A percentile compares a stretch with the other conserved stretches of the same genome.
Evolutionary conservation across 768 basidiomycete genomes (phyloP).

Genomic region (Candolleomyces eurysporus): DNA sequence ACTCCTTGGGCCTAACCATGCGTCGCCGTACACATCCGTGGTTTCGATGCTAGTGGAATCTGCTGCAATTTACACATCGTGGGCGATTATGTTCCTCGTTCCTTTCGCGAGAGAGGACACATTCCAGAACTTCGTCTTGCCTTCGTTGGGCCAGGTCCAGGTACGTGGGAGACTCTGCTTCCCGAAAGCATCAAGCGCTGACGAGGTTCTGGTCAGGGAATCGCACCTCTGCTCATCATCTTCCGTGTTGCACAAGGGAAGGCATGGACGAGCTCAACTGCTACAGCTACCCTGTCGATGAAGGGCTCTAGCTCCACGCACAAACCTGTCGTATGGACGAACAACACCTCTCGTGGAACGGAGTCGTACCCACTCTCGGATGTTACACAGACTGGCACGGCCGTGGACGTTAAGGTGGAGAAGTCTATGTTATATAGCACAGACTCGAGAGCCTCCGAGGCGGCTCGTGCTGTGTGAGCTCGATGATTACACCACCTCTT

Average conservation of each 20-base stretch:
- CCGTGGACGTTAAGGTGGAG: not conserved
- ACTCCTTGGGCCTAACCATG: conserved; percentile 21
- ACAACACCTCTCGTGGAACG: not conserved
- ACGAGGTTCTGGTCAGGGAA: conserved; percentile 5
- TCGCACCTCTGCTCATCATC: conserved; percentile 18
- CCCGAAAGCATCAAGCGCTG: not conserved
- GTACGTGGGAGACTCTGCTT: conserved; percentile 2
- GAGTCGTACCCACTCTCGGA: not conserved
- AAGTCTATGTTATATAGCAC: conserved; percentile 8
- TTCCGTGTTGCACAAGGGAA: conserved; percentile 19
- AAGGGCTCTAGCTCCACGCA: not conserved
- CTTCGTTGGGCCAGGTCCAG: conserved; percentile 18
- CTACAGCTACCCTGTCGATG: not conserved
- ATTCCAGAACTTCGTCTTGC: conserved; percentile 27
- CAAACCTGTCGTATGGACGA: not conserved
- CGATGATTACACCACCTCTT: too few species aligned
- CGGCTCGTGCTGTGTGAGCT: too few species aligned
- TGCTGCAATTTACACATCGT: conserved; percentile 33
- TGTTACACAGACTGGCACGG: not conserved
- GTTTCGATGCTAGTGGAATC: conserved; percentile 36
- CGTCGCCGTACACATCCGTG: conserved; percentile 29
- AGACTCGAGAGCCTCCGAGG: not conserved
- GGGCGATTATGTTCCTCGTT: conserved; percentile 31
- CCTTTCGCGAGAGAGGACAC: conserved; percentile 27
- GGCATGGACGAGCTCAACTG: conserved; percentile 10